Percentiles rank a stretch among this genome's conserved stretches.
phyloP scores from a whole-genome alignment of 2,329 filamentous ascomycete genomes.

The Colletotrichum sp. region DNA sequence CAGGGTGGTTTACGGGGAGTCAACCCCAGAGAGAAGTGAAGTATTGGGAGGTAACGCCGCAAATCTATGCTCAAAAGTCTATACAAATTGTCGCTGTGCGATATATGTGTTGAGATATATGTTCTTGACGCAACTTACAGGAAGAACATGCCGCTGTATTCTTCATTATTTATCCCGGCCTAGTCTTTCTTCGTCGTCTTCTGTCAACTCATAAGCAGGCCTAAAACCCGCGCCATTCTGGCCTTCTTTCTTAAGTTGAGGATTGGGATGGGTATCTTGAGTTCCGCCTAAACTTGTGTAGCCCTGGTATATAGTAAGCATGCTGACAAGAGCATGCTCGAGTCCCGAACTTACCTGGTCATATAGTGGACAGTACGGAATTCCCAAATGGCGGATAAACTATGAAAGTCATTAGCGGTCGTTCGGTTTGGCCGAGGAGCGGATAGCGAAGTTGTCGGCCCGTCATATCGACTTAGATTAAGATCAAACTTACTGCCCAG shows the following conservation, averaged over 20 bases:
- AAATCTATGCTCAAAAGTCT: slow-evolving; percentile 3
- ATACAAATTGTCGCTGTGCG: neutral
- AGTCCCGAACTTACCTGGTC: slow-evolving; percentile 50
- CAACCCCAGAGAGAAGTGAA: neutral
- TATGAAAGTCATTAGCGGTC: slow-evolving; percentile 33
- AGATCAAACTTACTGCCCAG: slow-evolving; percentile 75
- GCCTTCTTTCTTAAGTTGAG: slow-evolving; percentile 60
- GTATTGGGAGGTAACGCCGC: neutral
- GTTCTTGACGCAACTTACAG: neutral
- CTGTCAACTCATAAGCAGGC: slow-evolving; percentile 77
- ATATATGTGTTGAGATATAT: neutral
- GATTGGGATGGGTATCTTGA: slow-evolving; percentile 89
- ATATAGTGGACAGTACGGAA: slow-evolving; percentile 88
- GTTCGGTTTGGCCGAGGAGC: neutral
- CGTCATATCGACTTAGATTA: neutral
- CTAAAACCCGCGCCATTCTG: slow-evolving; percentile 53
- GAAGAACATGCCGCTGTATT: neutral
- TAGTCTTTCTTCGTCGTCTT: slow-evolving; percentile 79
- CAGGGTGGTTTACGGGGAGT: neutral
- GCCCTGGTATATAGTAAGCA: slow-evolving; percentile 48
- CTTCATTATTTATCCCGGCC: slow-evolving; percentile 65
- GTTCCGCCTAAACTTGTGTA: slow-evolving; percentile 94
- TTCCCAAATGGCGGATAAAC: slow-evolving; percentile 80
- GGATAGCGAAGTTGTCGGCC: neutral
- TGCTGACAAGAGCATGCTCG: rapidly evolving